Evolutionary conservation across 2,329 filamentous ascomycete species (phyloP).

Genomic region (Dothideomycetidae sp.): DNA sequence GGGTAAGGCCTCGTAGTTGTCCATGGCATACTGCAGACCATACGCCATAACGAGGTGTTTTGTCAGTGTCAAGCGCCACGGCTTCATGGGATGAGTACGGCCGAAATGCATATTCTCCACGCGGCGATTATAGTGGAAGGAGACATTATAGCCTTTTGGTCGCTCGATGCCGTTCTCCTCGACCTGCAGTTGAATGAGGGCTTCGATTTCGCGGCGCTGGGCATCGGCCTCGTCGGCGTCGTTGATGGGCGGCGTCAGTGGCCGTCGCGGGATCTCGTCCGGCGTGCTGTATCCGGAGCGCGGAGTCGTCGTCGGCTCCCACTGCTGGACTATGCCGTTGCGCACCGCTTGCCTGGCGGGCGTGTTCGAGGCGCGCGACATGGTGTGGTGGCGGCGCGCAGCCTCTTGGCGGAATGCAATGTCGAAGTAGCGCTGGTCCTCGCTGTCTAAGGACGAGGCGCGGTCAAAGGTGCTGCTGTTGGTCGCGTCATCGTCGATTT

Average conservation of each 20-base stretch:
- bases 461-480: background rate
- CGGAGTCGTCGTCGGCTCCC: constrained; percentile 7
- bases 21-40: constrained; percentile 93
- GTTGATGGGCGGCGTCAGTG: constrained; percentile 28
- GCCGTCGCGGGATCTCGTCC: background rate
- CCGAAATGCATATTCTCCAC: constrained; percentile 97
- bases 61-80: constrained; percentile 87
- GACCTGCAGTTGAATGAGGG: constrained; percentile 38
- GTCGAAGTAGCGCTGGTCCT: constrained; percentile 4
- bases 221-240: constrained; percentile 32
- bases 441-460: constrained; percentile 3
- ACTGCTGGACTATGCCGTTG: constrained; percentile 14
- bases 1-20: constrained; percentile 71
- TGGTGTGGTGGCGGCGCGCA: background rate
- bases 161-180: constrained; percentile 55
- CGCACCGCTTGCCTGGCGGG: constrained; percentile 10
- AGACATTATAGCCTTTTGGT: constrained; percentile 79
- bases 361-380: constrained; percentile 8
- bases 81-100: constrained; percentile 96
- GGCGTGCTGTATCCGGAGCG: constrained; percentile 11
- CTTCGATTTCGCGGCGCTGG: constrained; percentile 30
- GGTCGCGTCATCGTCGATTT: background rate
- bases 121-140: constrained; percentile 86
- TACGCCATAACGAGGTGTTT: constrained; percentile 92
- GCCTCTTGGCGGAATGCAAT: background rate